Percentiles rank a stretch among this genome's conserved stretches.
These are phyloP conservation scores for Starmerella scarabaei DNA, from an alignment of 805 yeast genomes.

Conservation along the genomic window DNA sequence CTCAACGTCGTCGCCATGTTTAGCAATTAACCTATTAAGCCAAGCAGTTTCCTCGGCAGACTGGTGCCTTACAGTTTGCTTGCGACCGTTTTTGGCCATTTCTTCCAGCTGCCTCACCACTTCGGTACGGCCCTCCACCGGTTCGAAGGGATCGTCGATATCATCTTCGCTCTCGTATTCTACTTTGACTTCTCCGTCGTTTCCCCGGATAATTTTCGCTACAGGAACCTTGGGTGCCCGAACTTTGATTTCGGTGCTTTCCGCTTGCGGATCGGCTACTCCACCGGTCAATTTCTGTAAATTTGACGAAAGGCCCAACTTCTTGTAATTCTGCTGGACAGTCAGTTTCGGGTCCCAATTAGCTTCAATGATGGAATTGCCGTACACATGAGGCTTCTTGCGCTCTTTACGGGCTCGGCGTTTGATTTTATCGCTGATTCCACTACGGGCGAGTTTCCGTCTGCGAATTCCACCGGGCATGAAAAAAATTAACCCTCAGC, in stretches of 20 bases:
- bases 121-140: slow-evolving; percentile 42
- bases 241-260: slow-evolving; percentile 23
- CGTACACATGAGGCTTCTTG: slow-evolving; percentile 48
- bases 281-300: slow-evolving; percentile 71
- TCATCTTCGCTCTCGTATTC: slow-evolving; percentile 30
- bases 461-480: slow-evolving; percentile 51
- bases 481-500: slow-evolving; percentile 4
- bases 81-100: slow-evolving; percentile 35
- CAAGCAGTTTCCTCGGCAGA: slow-evolving; percentile 66
- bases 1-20: slow-evolving; percentile 77
- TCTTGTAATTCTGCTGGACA: slow-evolving; percentile 72
- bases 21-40: slow-evolving; percentile 49
- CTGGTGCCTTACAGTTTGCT: slow-evolving; percentile 29
- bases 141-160: slow-evolving; percentile 52
- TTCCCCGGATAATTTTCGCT: slow-evolving; percentile 23
- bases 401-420: slow-evolving; percentile 59
- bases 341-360: slow-evolving; percentile 83
- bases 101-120: slow-evolving; percentile 62
- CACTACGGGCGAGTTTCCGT: slow-evolving; percentile 66
- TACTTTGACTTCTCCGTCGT: slow-evolving; percentile 17
- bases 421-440: slow-evolving; percentile 44
- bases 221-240: slow-evolving; percentile 25
- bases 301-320: slow-evolving; percentile 59
- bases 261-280: slow-evolving; percentile 38
- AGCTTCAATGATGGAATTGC: slow-evolving; percentile 73